These are phyloP conservation scores for Diaporthe ampelina DNA, from an alignment of 2,329 filamentous ascomycete genomes.

Conservation along the genomic window DNA sequence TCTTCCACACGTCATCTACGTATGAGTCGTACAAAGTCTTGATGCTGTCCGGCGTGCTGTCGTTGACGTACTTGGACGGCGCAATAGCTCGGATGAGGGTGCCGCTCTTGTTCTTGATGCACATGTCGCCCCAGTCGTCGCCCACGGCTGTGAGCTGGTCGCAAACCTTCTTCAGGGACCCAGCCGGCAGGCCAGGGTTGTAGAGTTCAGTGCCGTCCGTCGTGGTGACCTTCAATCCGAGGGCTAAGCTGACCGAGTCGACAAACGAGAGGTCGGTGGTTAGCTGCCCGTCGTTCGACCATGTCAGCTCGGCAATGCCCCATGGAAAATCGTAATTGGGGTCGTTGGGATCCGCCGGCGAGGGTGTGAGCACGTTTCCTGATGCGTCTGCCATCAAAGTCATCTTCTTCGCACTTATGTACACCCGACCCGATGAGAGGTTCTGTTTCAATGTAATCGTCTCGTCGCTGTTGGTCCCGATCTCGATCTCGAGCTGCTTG, in stretches of 20 bases:
- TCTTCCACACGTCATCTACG: slow-evolving; percentile 61
- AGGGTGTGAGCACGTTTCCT: slow-evolving; percentile 76
- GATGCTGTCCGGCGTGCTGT: slow-evolving; percentile 36
- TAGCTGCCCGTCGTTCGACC: slow-evolving; percentile 53
- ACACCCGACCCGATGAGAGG: slow-evolving; percentile 62
- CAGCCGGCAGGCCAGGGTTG: slow-evolving; percentile 24
- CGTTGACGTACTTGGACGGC: slow-evolving; percentile 56
- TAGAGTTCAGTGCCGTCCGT: slow-evolving; percentile 16
- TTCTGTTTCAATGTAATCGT: slow-evolving; percentile 10
- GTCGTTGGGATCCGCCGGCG: slow-evolving; percentile 73
- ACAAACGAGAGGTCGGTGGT: slow-evolving; percentile 66
- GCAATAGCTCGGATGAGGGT: slow-evolving; percentile 60
- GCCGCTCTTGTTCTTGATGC: slow-evolving; percentile 54
- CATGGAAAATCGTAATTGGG: slow-evolving; percentile 63
- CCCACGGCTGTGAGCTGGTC: slow-evolving; percentile 53
- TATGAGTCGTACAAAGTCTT: slow-evolving; percentile 60
- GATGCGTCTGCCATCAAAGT: slow-evolving; percentile 75
- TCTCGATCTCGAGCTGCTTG: slow-evolving; percentile 16
- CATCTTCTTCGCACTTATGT: slow-evolving; percentile 68
- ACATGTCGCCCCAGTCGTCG: slow-evolving; percentile 60
- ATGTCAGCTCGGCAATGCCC: slow-evolving; percentile 65
- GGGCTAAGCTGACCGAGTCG: slow-evolving; percentile 64
- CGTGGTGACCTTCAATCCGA: slow-evolving; percentile 61
- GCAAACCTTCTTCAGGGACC: slow-evolving; percentile 31
- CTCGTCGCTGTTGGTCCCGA: slow-evolving; percentile 12